Evolutionary conservation across 2,329 filamentous ascomycete genomes (phyloP).

Genomic region (Scorias spongiosa): DNA sequence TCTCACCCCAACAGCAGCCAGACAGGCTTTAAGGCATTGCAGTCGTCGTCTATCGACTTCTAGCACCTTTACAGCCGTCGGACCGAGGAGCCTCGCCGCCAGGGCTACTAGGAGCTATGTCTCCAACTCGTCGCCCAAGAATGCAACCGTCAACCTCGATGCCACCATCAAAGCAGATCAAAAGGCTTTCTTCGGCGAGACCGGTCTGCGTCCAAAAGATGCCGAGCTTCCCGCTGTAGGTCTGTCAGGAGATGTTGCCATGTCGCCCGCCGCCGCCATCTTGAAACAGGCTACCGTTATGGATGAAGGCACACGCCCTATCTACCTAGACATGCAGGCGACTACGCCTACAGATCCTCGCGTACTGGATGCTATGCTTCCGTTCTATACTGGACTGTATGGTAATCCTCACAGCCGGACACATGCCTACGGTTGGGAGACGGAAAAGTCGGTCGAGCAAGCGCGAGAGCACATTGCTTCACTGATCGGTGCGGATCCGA

Average conservation of each 20-base stretch:
- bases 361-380: slow-evolving; percentile 92
- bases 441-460: slow-evolving; percentile 80
- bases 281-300: slow-evolving; percentile 84
- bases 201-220: slow-evolving; percentile 37
- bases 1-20: slow-evolving; percentile 49
- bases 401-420: slow-evolving; percentile 96
- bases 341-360: slow-evolving; percentile 90
- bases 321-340: slow-evolving; percentile 97
- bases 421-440: slow-evolving; percentile 98
- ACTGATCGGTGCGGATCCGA: slow-evolving; percentile 84
- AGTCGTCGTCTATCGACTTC: slow-evolving; percentile 31
- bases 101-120: slow-evolving; percentile 48
- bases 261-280: slow-evolving; percentile 59
- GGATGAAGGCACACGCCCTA: slow-evolving; percentile 83
- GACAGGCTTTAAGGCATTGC: slow-evolving; percentile 54
- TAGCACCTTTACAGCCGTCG: slow-evolving; percentile 24
- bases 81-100: slow-evolving; percentile 24
- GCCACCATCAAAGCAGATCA: slow-evolving; percentile 76
- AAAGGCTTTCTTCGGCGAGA: slow-evolving; percentile 54
- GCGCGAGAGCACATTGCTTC: slow-evolving; percentile 70
- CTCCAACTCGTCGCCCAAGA: slow-evolving; percentile 63
- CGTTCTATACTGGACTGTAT: slow-evolving; percentile 82
- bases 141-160: slow-evolving; percentile 68
- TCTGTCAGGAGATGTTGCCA: slow-evolving; percentile 48
- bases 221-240: slow-evolving; percentile 45